These are phyloP conservation scores for Lactarius vividus DNA, from an alignment of 768 basidiomycete species.

Conservation along the genomic window DNA sequence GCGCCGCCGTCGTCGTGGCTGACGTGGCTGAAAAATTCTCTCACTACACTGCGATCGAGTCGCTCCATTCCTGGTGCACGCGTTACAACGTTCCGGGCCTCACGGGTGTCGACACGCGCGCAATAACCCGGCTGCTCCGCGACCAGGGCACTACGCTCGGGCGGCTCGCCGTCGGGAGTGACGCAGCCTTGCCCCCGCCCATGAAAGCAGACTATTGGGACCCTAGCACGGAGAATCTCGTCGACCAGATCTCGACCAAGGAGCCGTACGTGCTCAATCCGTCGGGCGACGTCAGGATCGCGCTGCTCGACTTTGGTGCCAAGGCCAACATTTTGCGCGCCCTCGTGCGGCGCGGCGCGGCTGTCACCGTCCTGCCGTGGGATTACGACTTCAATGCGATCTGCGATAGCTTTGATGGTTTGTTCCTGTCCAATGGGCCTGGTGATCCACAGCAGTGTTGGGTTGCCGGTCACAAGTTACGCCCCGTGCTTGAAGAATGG, in stretches of 20 bases:
- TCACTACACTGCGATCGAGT: constrained; percentile 92
- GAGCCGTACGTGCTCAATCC: constrained; percentile 83
- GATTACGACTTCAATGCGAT: constrained; percentile 93
- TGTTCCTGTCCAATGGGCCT: constrained; percentile 96
- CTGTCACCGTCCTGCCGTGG: constrained; percentile 97
- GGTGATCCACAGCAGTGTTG: constrained; percentile 90
- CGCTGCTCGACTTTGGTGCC: constrained; percentile 94
- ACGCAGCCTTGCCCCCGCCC: constrained; percentile 60
- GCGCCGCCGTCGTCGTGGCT: constrained; percentile 87
- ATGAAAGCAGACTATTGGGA: constrained; percentile 82
- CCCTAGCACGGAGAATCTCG: constrained; percentile 87
- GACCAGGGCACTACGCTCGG: constrained; percentile 98
- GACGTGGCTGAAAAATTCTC: constrained; percentile 95
- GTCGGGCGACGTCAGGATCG: constrained; percentile 83
- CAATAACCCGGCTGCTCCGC: constrained; percentile 88
- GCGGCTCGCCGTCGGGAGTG: constrained; percentile 78
- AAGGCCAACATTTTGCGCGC: constrained; percentile 97
- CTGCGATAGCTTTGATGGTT: constrained; percentile 87
- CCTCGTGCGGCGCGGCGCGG: constrained; percentile 85
- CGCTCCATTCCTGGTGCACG: constrained; percentile 88
- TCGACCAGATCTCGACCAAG: constrained; percentile 89
- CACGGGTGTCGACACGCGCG: constrained; percentile 96
- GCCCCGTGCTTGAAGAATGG: constrained; percentile 86
- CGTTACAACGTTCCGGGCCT: constrained; percentile 89
- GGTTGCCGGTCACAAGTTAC: constrained; percentile 77